These are phyloP conservation scores for Sporobolomyces phaffii DNA, from an alignment of 768 basidiomycete species.

Conservation along the genomic window DNA sequence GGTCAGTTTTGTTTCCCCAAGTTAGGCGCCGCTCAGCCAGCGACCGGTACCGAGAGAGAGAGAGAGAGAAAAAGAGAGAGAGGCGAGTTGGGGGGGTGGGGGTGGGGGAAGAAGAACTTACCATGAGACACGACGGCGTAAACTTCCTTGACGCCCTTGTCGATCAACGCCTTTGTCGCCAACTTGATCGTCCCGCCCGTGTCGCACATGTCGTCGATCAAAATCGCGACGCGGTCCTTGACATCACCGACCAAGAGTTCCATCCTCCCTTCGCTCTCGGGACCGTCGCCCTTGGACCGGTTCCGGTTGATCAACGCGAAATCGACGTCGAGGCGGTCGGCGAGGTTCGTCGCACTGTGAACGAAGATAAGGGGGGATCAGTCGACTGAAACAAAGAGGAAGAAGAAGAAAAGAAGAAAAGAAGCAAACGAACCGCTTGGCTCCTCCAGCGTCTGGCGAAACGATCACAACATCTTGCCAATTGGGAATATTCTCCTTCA, in stretches of 20 bases:
- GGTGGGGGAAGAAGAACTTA: constrained; percentile 43
- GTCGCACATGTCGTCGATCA: constrained; percentile 99
- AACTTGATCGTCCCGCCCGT: constrained; percentile 81
- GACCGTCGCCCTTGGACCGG: constrained; percentile 55
- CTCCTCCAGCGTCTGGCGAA: constrained; percentile 94
- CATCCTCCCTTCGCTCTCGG: constrained; percentile 52
- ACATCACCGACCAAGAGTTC: constrained; percentile 94
- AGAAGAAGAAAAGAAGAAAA: not conserved
- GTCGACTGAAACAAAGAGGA: not conserved
- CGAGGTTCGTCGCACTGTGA: constrained; percentile 78
- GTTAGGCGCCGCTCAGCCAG: no score
- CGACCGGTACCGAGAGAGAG: no score
- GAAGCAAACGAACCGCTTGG: constrained; percentile 70
- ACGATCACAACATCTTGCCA: constrained; percentile 87
- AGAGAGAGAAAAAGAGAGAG: constrained; percentile 15
- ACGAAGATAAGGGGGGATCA: no score
- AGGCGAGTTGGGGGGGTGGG: not conserved
- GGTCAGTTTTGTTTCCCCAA: no score
- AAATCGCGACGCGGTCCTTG: constrained; percentile 81
- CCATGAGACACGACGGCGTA: constrained; percentile 91
- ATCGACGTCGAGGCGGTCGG: constrained; percentile 89
- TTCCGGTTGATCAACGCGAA: constrained; percentile 94
- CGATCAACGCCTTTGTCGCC: constrained; percentile 75
- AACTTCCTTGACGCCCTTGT: constrained; percentile 79
- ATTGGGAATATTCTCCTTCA: constrained; percentile 74